Evolutionary conservation across 2,329 filamentous ascomycete genomes (phyloP).

Genomic region (Cladosporium sp.): DNA sequence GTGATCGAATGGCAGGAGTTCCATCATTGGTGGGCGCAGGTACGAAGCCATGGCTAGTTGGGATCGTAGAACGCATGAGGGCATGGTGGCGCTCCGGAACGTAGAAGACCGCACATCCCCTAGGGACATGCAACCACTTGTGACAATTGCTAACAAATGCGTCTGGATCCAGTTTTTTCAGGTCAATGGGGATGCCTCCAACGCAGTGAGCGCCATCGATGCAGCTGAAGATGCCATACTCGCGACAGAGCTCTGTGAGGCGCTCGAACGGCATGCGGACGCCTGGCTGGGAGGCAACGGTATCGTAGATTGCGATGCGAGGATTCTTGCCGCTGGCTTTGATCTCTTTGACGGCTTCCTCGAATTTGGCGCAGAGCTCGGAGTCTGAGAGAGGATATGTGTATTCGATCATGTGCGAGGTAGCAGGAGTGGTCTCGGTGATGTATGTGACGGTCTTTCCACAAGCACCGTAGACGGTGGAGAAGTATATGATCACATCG

Average conservation of each 20-base stretch:
- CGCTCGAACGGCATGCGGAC: slow-evolving; percentile 76
- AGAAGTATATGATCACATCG: slow-evolving; percentile 79
- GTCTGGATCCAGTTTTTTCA: slow-evolving; percentile 70
- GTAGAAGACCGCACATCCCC: slow-evolving; percentile 79
- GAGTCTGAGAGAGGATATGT: slow-evolving; percentile 71
- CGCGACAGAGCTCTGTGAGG: slow-evolving; percentile 64
- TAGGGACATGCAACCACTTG: slow-evolving; percentile 85
- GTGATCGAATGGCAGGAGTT: slow-evolving; percentile 34
- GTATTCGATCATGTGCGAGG: slow-evolving; percentile 59
- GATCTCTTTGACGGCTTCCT: slow-evolving; percentile 57
- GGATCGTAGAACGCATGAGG: slow-evolving; percentile 71
- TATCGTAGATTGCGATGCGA: slow-evolving; percentile 74
- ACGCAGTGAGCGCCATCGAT: slow-evolving; percentile 85
- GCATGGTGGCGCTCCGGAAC: slow-evolving; percentile 75
- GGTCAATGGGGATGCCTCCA: slow-evolving; percentile 74
- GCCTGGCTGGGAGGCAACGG: slow-evolving; percentile 76
- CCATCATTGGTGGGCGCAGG: slow-evolving; percentile 41
- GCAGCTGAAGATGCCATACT: slow-evolving; percentile 68
- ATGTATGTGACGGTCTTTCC: slow-evolving; percentile 73
- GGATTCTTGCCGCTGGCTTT: slow-evolving; percentile 62
- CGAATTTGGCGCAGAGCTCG: slow-evolving; percentile 65
- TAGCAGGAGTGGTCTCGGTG: slow-evolving; percentile 63
- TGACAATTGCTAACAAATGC: slow-evolving; percentile 87
- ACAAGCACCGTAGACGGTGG: slow-evolving; percentile 76
- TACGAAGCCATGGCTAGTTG: slow-evolving; percentile 78